Percentiles rank a stretch among this genome's conserved stretches.
Conservation (phyloP, 1,139 yeast genomes). For the Dujonia santamariae region DNA sequence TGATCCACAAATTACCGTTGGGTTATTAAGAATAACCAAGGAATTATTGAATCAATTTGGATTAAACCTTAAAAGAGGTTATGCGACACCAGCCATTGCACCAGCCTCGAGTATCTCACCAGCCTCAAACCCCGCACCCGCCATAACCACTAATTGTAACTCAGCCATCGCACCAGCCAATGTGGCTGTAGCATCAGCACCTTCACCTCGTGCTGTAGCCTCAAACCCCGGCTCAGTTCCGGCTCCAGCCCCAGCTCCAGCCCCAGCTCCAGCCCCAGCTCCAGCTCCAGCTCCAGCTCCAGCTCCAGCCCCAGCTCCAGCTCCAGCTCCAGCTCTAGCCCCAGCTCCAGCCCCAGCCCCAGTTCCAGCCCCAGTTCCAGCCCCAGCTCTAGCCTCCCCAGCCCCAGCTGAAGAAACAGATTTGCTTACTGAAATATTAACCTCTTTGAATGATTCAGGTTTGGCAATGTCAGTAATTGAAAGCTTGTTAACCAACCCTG, state of each 20-base stretch:
- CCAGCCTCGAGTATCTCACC: background rate
- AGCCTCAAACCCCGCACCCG: background rate
- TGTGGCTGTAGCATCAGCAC: background rate
- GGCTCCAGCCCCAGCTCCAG: too few species aligned
- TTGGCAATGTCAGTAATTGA: conserved; percentile 26
- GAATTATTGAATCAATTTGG: conserved; percentile 23
- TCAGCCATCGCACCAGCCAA: background rate
- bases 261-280: too few species aligned
- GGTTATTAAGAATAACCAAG: conserved; percentile 22
- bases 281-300: too few species aligned
- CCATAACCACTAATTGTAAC: background rate
- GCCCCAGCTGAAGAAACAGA: conserved; percentile 18
- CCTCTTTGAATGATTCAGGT: conserved; percentile 28
- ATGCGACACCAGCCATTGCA: too few species aligned
- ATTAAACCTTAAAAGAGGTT: conserved; percentile 12
- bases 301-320: too few species aligned
- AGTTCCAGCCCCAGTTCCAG: background rate
- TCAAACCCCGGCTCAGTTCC: too few species aligned
- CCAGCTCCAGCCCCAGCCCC: background rate
- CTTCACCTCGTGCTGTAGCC: background rate
- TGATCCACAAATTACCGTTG: conserved; percentile 28
- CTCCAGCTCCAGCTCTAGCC: too few species aligned
- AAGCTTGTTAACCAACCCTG: conserved; percentile 25
- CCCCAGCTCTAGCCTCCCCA: background rate
- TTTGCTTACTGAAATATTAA: conserved; percentile 21